Base-by-base conservation (phyloP, 352 stramenopile genomes). In the Phytophthora macrochlamydospora region DNA sequence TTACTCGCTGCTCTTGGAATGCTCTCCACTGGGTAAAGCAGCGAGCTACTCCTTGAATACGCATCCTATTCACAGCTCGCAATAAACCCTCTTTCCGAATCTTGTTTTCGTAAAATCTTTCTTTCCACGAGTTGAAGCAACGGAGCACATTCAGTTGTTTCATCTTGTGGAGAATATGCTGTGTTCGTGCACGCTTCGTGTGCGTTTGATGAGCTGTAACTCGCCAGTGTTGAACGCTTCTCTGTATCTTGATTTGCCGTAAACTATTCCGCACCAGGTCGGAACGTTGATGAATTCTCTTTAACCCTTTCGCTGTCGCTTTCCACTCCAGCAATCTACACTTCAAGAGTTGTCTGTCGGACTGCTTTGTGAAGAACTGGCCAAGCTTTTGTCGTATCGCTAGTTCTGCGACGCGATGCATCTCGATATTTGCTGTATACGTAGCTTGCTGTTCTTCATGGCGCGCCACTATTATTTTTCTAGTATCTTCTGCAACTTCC, bases 111-210 rank as follows among this genome's bases (percentile, higher is more conserved):
- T 38, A 40, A 0, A 52, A 31, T 24, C 52, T 57, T 31, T 71
- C 51, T 56, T 76, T 84, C 83, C 83, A 92, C 18, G 75, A 81
- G 48, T 78, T 73, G n/a, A 90, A 79, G 28, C 79, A 89, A 7
- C 65, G 75, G 0, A 78, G 46, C 31, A 75, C 78, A 2, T 33
- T 33, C 18, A 87, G 37, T 13, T 82, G 69, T 11, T 61, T 67
- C 73, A 89, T 78, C 12, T 71, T 56, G 28, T 62, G 44, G 11
- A 75, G 30, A 62, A 76, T 59, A 2, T 63, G 49, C 29, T 65
- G 57, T 2, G 30, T 62, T 48, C 46, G 52, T 28, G 62, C 28
- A 9, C 52, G 67, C 5, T 61, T 65, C 29, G 52, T 59, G 38
- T 51, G 30, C 8, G 2, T 62, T 29, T 51, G 38, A 2, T 46